These are phyloP conservation scores for Theobroma grandiflorum DNA, from an alignment of 441 rosid species.

Conservation along the genomic window DNA sequence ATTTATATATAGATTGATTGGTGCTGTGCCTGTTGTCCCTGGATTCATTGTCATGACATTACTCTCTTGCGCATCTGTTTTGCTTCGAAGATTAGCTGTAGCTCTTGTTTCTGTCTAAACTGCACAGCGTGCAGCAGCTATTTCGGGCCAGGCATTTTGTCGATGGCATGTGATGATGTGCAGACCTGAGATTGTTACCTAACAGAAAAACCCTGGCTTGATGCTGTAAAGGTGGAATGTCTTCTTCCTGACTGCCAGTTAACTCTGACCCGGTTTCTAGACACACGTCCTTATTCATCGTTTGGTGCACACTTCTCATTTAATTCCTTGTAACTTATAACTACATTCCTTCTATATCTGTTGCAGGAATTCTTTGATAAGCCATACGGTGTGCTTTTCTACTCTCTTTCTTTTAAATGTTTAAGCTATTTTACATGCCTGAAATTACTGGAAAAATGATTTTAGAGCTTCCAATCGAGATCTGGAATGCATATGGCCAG, in stretches of 20 bases:
- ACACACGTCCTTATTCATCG: neutral
- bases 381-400: too few relatives aligned
- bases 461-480: neutral
- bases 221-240: slow-evolving; percentile 6
- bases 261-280: neutral
- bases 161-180: slow-evolving; percentile 17
- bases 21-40: neutral
- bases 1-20: neutral
- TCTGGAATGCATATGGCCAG: neutral
- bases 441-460: too few relatives aligned
- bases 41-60: neutral
- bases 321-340: neutral
- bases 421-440: too few relatives aligned
- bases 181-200: slow-evolving; percentile 18
- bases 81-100: neutral
- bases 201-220: neutral
- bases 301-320: neutral
- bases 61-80: neutral
- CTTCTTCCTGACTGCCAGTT: slow-evolving; percentile 16
- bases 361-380: too few relatives aligned
- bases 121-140: neutral
- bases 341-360: too few relatives aligned
- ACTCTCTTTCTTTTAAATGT: too few relatives aligned
- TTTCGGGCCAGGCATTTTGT: slow-evolving; percentile 4
- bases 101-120: neutral